Evolutionary conservation across 1,284 basidiomycete genomes (phyloP), one percentile per base, ranked within the genome.

Genomic region (Golubevia pallescens): DNA sequence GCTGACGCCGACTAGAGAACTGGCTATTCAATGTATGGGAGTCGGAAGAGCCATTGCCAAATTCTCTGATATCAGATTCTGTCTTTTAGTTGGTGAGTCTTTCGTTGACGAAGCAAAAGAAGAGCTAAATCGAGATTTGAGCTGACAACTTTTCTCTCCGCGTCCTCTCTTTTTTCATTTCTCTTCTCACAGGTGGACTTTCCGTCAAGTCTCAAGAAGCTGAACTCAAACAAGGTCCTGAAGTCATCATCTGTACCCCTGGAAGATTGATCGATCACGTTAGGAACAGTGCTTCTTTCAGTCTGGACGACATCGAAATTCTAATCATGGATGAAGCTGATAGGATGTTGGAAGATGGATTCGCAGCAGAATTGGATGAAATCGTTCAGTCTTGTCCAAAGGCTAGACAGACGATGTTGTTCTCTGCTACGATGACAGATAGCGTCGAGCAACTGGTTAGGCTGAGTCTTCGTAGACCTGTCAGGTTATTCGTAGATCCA

Each of bases 361-460:
- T 98, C 87, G 90, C 92, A n/a, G 95, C 95, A 85, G 96, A 98
- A 86, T 88, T 99, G 38, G 89, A 91, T 48, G 96, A 99, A 87
- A 97, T 99, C 75, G 91, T 98, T 86, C 92, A 91, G 73, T 90
- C 92, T 51, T 96, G 95, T 81, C 95, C 96, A 1, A 87, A 88
- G 14, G 92, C 92, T 14, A 90, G 96, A 52, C 96, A 98, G 86
- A 97, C 96, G 2, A 97, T 99, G 94, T 89, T 99, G 24, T 99
- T 99, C 87, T 97, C 94, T 0, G 96, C 96, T 0, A 99, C 96
- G 0, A 97, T 98, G 92, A 97, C 94, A 1, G 96, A 98, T 86
- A 92, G 92, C 0, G 93, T 99, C 6, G 94, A 97, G 79, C 92
- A 95, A 81, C 90, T 99, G 55, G 93, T 97, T 65, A 91, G 91